Evolutionary conservation across 371 early-diverging fungal species (phyloP).

Genomic region (Haplosporangium sp.): DNA sequence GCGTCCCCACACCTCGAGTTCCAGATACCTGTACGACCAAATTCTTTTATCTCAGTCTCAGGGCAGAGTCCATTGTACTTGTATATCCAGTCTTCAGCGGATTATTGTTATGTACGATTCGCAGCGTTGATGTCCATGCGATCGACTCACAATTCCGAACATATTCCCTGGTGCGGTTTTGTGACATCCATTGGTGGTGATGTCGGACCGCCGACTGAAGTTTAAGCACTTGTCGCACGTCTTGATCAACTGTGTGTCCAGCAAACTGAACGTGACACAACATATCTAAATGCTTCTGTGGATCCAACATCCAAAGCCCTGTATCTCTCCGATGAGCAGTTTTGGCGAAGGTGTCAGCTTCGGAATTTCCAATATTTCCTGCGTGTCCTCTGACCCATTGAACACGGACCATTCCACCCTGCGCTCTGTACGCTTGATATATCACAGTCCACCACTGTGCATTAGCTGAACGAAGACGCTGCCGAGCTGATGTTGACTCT

Average conservation of each 20-base stretch:
- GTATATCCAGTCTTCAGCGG: background rate
- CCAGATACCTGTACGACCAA: too few relatives aligned
- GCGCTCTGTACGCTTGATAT: background rate
- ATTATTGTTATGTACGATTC: conserved; percentile 1
- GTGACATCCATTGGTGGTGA: background rate
- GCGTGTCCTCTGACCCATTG: background rate
- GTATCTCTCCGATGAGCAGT: background rate
- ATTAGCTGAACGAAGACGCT: background rate
- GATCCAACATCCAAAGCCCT: background rate
- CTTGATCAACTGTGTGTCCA: too few relatives aligned
- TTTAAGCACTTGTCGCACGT: background rate
- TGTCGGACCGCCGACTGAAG: background rate
- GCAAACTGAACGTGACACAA: background rate
- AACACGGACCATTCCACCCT: background rate
- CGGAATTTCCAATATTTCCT: background rate
- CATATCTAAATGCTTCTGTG: background rate
- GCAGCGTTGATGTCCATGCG: conserved; percentile 1
- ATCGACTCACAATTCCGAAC: background rate
- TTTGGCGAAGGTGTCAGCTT: background rate
- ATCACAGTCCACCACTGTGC: conserved; percentile 14
- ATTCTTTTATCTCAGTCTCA: too few relatives aligned
- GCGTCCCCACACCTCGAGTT: too few relatives aligned
- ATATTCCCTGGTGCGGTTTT: background rate
- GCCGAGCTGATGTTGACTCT: background rate
- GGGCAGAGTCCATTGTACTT: background rate